A percentile compares a stretch with the other conserved stretches of the same genome.
Conservation (phyloP, 2,329 filamentous ascomycete species). For the Curvularia lunata region DNA sequence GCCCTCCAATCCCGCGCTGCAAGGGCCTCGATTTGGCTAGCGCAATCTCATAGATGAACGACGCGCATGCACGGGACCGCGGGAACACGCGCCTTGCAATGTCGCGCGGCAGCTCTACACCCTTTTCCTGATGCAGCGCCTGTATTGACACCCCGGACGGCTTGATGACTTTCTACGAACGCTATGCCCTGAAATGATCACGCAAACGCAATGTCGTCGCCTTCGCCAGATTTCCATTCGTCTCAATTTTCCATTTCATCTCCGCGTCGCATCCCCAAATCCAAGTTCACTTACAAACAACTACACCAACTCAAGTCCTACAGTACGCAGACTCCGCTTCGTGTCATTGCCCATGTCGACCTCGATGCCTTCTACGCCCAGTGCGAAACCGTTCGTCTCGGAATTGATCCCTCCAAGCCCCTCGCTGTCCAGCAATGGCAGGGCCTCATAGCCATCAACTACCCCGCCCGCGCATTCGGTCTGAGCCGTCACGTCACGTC, state of each 20-base stretch:
- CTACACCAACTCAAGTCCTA: slow-evolving; percentile 76
- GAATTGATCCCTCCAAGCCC: slow-evolving; percentile 74
- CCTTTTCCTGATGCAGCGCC: slow-evolving; percentile 4
- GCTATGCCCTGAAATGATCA: slow-evolving; percentile 16
- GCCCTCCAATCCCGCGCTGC: not conserved
- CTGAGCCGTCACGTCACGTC: slow-evolving; percentile 80
- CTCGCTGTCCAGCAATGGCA: slow-evolving; percentile 96
- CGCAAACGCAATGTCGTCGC: slow-evolving; percentile 53
- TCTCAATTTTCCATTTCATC: slow-evolving; percentile 53
- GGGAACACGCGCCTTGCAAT: slow-evolving; percentile 36
- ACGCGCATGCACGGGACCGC: slow-evolving; percentile 45
- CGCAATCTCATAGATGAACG: slow-evolving; percentile 35
- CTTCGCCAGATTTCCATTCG: slow-evolving; percentile 55
- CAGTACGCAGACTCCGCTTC: slow-evolving; percentile 75
- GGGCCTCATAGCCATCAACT: slow-evolving; percentile 94
- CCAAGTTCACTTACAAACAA: slow-evolving; percentile 84
- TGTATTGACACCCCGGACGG: not conserved
- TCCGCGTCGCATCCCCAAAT: slow-evolving; percentile 55
- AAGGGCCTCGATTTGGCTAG: slow-evolving; percentile 18
- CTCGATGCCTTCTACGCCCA: slow-evolving; percentile 96
- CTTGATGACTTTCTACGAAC: not conserved
- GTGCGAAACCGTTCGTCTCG: slow-evolving; percentile 89
- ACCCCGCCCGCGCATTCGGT: slow-evolving; percentile 81
- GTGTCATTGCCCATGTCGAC: slow-evolving; percentile 89
- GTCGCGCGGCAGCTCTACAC: slow-evolving; percentile 13